Percentiles rank a stretch among this genome's conserved stretches.
These are phyloP conservation scores for Podospora australis DNA, from an alignment of 495 filamentous ascomycete species.

Conservation along the genomic window DNA sequence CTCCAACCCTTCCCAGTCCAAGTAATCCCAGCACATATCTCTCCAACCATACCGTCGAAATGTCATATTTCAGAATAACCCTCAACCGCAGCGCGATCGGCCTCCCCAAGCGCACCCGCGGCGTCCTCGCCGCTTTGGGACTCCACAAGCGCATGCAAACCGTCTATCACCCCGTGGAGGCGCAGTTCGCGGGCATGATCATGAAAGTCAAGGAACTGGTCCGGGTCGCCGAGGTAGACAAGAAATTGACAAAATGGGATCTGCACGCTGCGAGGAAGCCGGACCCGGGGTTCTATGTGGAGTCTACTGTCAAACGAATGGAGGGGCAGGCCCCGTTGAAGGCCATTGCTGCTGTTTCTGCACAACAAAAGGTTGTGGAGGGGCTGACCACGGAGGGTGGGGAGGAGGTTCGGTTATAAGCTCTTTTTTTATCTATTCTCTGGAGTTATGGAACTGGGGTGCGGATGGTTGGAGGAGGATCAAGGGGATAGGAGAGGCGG, in stretches of 20 bases:
- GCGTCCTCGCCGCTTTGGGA: conserved; percentile 82
- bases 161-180: conserved; percentile 85
- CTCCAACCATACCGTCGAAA: conserved; percentile 32
- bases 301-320: conserved; percentile 39
- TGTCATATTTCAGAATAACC: conserved; percentile 94
- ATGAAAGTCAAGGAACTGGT: conserved; percentile 97
- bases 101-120: conserved; percentile 72
- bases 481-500: no score
- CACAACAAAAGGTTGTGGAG: conserved; percentile 4
- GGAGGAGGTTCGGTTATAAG: not conserved
- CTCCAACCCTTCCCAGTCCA: not conserved
- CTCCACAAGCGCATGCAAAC: conserved; percentile 80
- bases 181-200: conserved; percentile 86
- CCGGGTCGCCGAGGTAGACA: conserved; percentile 73
- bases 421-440: no score
- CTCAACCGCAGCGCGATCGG: conserved; percentile 91
- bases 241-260: conserved; percentile 62
- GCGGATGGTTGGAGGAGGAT: no score
- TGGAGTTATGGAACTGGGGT: no score
- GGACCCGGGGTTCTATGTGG: conserved; percentile 79
- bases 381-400: not conserved
- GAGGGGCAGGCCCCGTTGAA: conserved; percentile 1
- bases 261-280: conserved; percentile 68
- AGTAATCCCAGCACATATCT: not conserved
- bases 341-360: not conserved